Base-by-base conservation (phyloP, 345 rosid species). In the Iberis pinnata region DNA sequence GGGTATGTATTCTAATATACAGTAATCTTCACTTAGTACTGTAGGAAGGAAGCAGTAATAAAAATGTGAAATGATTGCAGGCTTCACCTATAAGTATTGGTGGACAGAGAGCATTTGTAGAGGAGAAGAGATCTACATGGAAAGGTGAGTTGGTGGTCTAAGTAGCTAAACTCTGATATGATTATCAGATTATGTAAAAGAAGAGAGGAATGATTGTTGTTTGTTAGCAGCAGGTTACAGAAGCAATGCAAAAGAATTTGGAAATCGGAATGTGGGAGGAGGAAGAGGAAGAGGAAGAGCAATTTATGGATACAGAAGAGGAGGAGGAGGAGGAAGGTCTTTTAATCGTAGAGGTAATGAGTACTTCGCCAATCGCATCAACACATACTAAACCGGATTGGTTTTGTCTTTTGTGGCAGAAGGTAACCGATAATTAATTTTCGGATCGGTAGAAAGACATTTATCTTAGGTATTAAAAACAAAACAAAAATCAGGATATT, bases 1-100 rank as follows among this genome's bases (percentile, higher is more conserved):
- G 81, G 98, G 98, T 92, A 42, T n/a, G 17, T 27, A 60, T 13
- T 29, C 47, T 17, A 2, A 4, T 27, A 37, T 11, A 14, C 14
- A 25, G 10, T 18, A 12, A 12, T 18, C 9, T n/a, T 31, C 32
- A 38, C 8, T 56, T 29, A 29, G 46, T 16, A 11, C 10, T 11
- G n/a, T 3, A 6, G 35, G 7, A 31, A 32, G 12, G n/a, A 32
- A 32, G 10, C 37, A 5, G 20, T 3, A 3, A 1, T 19, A 29
- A 27, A 18, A 31, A 20, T 49, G 6, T n/a, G n/a, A n/a, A n/a
- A n/a, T n/a, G n/a, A n/a, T n/a, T 4, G 35, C 82, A 90, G 98
- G 98, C 98, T 56, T 87, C 98, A 24, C 96, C 96, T 31, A 18
- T 90, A 15, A 51, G 33, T 43, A 76, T 90, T 53, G 68, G 73